These are phyloP conservation scores for Helichrysum umbraculigerum DNA, from an alignment of 129 eudicot species.

Conservation along the genomic window DNA sequence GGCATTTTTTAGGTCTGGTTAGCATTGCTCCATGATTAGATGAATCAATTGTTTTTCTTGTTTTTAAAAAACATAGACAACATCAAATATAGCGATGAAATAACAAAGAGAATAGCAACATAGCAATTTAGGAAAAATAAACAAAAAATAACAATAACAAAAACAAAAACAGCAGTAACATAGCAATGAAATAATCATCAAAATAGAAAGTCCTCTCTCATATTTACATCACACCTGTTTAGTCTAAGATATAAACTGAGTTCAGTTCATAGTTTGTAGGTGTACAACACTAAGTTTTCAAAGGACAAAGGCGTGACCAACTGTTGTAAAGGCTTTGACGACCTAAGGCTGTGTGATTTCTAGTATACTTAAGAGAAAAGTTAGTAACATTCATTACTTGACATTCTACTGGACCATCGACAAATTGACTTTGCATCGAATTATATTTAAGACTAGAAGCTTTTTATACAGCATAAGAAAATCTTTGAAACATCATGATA, in stretches of 20 bases:
- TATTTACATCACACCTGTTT: constrained; percentile 3
- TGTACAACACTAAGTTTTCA: background rate
- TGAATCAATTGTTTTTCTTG: too few species aligned
- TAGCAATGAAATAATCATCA: constrained; percentile 8
- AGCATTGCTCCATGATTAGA: too few species aligned
- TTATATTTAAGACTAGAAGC: background rate
- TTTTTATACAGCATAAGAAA: background rate
- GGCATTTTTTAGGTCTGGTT: too few species aligned
- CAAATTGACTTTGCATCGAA: background rate
- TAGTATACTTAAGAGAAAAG: background rate
- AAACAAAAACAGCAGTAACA: background rate
- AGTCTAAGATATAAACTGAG: background rate
- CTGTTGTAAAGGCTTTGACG: background rate
- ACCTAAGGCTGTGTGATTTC: background rate
- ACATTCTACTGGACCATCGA: background rate
- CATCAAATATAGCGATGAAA: too few species aligned
- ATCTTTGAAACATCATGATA: background rate
- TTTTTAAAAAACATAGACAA: too few species aligned
- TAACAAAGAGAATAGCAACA: too few species aligned
- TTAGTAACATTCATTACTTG: background rate
- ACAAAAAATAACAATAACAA: background rate
- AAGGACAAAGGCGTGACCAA: background rate
- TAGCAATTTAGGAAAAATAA: background rate
- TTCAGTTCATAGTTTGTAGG: background rate
- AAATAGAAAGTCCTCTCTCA: constrained; percentile 1